Conservation (phyloP, 352 stramenopile species). For the Globisporangium cederbergense region DNA sequence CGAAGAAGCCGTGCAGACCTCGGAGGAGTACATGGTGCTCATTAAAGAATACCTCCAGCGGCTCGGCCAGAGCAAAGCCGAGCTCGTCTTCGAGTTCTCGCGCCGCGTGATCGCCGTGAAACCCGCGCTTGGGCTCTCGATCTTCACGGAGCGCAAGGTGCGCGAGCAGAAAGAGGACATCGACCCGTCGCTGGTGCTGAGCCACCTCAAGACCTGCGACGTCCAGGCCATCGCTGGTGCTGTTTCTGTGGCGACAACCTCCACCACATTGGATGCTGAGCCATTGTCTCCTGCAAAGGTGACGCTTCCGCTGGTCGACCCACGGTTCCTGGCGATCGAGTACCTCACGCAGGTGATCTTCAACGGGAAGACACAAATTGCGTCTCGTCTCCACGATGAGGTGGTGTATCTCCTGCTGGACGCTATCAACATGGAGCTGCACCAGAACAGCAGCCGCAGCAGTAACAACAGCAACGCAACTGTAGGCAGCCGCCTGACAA, state of each 20-base stretch:
- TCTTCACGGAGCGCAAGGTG: slow-evolving; percentile 73
- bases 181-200: slow-evolving; percentile 53
- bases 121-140: slow-evolving; percentile 56
- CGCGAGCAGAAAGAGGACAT: slow-evolving; percentile 49
- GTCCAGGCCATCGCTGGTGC: slow-evolving; percentile 8
- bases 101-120: slow-evolving; percentile 55
- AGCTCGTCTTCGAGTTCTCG: slow-evolving; percentile 84
- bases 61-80: slow-evolving; percentile 55
- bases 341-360: slow-evolving; percentile 77
- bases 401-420: slow-evolving; percentile 77
- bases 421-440: slow-evolving; percentile 47
- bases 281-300: slow-evolving; percentile 9
- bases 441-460: background rate
- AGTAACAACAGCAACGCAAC: slow-evolving; percentile 11
- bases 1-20: slow-evolving; percentile 25
- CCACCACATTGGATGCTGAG: slow-evolving; percentile 8
- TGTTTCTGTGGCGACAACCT: background rate
- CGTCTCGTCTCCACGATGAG: slow-evolving; percentile 68
- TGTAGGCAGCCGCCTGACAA: slow-evolving; percentile 31
- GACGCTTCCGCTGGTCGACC: slow-evolving; percentile 48
- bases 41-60: slow-evolving; percentile 65
- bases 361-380: slow-evolving; percentile 26
- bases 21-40: slow-evolving; percentile 52
- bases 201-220: slow-evolving; percentile 68
- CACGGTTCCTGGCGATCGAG: slow-evolving; percentile 71